Percentiles rank a stretch among this genome's conserved stretches.
These are phyloP conservation scores for Starmerella roubikii DNA, from an alignment of 805 yeast genomes.

Conservation along the genomic window DNA sequence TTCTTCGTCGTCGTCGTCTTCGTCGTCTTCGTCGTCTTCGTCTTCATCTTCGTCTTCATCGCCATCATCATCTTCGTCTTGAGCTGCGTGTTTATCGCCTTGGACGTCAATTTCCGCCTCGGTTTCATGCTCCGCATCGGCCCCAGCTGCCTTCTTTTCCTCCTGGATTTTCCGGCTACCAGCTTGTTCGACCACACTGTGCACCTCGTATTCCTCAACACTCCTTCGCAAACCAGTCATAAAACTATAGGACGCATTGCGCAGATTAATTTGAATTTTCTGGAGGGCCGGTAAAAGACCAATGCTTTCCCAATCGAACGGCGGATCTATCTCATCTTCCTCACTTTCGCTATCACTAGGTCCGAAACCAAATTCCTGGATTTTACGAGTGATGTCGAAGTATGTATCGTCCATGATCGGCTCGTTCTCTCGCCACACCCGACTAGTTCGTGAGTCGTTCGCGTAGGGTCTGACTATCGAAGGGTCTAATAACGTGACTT, in stretches of 20 bases:
- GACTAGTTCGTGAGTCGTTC: no score
- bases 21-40: constrained; percentile 5
- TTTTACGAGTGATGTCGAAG: constrained; percentile 9
- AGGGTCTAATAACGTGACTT: no score
- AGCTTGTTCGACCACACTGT: not conserved
- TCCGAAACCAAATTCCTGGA: constrained; percentile 11
- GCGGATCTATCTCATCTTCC: not conserved
- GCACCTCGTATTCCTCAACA: no score
- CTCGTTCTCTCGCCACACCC: no score
- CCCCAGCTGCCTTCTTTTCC: not conserved
- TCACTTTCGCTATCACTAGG: constrained; percentile 5
- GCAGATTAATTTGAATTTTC: constrained; percentile 11
- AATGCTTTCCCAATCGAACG: constrained; percentile 14
- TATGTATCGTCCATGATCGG: not conserved
- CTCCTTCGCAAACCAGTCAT: constrained; percentile 13
- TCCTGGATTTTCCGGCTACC: not conserved
- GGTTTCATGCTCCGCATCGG: not conserved
- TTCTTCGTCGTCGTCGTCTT: constrained; percentile 5
- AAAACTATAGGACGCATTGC: constrained; percentile 13
- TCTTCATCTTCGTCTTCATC: constrained; percentile 6
- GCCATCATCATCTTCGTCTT: constrained; percentile 3
- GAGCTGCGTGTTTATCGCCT: not conserved
- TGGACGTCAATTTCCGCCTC: not conserved
- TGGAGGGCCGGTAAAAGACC: constrained; percentile 17
- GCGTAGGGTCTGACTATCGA: no score